A percentile compares a stretch with the other conserved stretches of the same genome.
These are phyloP conservation scores for Metschnikowia koreensis DNA, from an alignment of 805 yeast species.

Conservation along the genomic window DNA sequence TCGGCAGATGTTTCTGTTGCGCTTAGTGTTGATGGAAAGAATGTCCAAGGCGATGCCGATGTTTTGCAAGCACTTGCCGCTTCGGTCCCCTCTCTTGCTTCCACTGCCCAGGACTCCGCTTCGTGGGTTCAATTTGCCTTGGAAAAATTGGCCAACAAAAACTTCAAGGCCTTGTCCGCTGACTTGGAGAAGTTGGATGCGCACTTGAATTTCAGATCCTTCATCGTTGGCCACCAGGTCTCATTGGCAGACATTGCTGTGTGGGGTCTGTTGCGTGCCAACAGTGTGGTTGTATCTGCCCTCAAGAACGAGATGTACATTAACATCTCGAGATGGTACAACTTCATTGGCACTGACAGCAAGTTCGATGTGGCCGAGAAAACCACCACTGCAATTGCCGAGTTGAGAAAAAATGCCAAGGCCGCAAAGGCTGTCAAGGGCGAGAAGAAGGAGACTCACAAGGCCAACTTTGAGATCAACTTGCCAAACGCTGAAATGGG, in stretches of 20 bases:
- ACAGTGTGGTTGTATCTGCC: slow-evolving; percentile 88
- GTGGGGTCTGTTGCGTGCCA: slow-evolving; percentile 94
- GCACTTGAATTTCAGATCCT: slow-evolving; percentile 83
- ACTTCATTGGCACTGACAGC: slow-evolving; percentile 57
- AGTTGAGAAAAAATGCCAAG: slow-evolving; percentile 68
- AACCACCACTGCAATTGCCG: slow-evolving; percentile 67
- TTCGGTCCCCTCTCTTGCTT: slow-evolving; percentile 48
- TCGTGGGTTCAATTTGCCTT: slow-evolving; percentile 72
- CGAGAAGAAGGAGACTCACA: slow-evolving; percentile 82
- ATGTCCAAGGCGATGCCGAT: slow-evolving; percentile 41
- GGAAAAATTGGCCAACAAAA: slow-evolving; percentile 71
- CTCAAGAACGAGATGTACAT: slow-evolving; percentile 79
- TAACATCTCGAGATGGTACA: slow-evolving; percentile 93
- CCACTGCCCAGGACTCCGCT: slow-evolving; percentile 18
- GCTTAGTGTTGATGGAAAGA: slow-evolving; percentile 43
- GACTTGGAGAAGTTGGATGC: slow-evolving; percentile 79
- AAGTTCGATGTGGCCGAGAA: slow-evolving; percentile 68
- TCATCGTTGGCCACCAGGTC: slow-evolving; percentile 61
- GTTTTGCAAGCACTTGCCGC: slow-evolving; percentile 51
- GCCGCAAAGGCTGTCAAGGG: slow-evolving; percentile 48
- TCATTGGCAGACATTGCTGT: slow-evolving; percentile 80
- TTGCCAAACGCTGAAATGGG: slow-evolving; percentile 90
- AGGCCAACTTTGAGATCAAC: slow-evolving; percentile 93
- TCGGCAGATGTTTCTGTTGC: slow-evolving; percentile 45
- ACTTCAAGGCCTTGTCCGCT: slow-evolving; percentile 79